Evolutionary conservation across 169 alveolate species (phyloP).

Genomic region (Amoebophrya sp.): DNA sequence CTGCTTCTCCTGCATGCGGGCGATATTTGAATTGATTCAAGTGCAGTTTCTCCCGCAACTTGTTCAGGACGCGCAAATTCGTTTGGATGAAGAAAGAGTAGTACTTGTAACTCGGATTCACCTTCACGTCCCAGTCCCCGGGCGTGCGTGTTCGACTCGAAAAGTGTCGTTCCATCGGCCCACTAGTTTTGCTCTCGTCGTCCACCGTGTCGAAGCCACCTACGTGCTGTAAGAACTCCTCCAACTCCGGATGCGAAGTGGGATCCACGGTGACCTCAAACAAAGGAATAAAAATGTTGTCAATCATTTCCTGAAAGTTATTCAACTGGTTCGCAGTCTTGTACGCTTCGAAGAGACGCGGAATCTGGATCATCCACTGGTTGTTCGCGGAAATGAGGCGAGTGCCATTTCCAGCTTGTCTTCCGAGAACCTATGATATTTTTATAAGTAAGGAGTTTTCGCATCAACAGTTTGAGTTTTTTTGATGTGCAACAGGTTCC

Average conservation of each 20-base stretch:
- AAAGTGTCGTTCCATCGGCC: slow-evolving; percentile 45
- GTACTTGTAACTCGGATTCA: slow-evolving; percentile 64
- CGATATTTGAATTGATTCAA: slow-evolving; percentile 42
- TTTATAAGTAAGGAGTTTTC: no score
- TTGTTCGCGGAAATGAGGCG: slow-evolving; percentile 47
- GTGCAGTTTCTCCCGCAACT: slow-evolving; percentile 58
- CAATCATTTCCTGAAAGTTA: slow-evolving; percentile 50
- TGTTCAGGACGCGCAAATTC: slow-evolving; percentile 71
- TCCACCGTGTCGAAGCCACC: slow-evolving; percentile 50
- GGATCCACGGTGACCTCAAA: slow-evolving; percentile 65
- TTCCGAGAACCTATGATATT: no score
- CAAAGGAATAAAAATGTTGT: slow-evolving; percentile 61
- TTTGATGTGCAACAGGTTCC: no score
- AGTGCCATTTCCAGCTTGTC: slow-evolving; percentile 67
- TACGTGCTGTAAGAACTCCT: slow-evolving; percentile 52
- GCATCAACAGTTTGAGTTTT: no score
- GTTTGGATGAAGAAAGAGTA: slow-evolving; percentile 80
- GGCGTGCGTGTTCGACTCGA: slow-evolving; percentile 41
- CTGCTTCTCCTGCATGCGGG: slow-evolving; percentile 83
- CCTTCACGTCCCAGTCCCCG: slow-evolving; percentile 43
- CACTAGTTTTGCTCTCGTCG: slow-evolving; percentile 44
- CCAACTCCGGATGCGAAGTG: slow-evolving; percentile 58
- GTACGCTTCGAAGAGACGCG: slow-evolving; percentile 56
- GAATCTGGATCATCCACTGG: slow-evolving; percentile 77
- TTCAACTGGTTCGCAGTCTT: slow-evolving; percentile 39